phyloP scores from a whole-genome alignment of 805 yeast genomes.

The Cyberlindnera saturnus region DNA sequence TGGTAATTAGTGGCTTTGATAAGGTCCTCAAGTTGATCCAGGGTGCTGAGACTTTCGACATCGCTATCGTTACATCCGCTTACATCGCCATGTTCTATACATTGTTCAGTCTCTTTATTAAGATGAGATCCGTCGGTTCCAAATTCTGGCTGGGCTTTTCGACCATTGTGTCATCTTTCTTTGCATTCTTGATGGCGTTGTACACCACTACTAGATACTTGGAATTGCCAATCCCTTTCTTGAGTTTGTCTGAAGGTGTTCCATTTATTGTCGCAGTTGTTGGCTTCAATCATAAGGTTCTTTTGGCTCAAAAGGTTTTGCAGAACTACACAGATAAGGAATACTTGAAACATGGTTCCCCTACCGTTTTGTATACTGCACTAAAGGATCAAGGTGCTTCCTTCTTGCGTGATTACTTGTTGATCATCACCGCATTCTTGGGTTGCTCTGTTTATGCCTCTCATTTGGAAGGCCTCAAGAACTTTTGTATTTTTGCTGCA shows the following conservation, averaged over 20 bases:
- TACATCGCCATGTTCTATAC: constrained; percentile 87
- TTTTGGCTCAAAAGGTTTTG: constrained; percentile 57
- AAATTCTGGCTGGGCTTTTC: constrained; percentile 83
- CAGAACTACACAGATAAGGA: constrained; percentile 23
- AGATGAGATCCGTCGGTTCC: constrained; percentile 75
- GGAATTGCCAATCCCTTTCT: constrained; percentile 57
- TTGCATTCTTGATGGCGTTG: constrained; percentile 79
- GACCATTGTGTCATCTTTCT: constrained; percentile 69
- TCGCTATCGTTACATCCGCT: constrained; percentile 70
- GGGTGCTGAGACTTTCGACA: constrained; percentile 83
- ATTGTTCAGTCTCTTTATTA: constrained; percentile 63
- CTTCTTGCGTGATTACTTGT: constrained; percentile 62
- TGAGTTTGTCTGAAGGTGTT: constrained; percentile 80
- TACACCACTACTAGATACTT: constrained; percentile 52
- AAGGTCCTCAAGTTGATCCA: constrained; percentile 42
- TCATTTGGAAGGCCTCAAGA: constrained; percentile 66
- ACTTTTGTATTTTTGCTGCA: constrained; percentile 73
- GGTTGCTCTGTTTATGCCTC: constrained; percentile 60
- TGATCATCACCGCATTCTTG: constrained; percentile 65
- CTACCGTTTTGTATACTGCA: constrained; percentile 29
- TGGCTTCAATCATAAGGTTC: constrained; percentile 84
- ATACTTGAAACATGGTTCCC: constrained; percentile 27
- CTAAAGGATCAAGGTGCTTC: constrained; percentile 31
- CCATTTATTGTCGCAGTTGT: constrained; percentile 90
- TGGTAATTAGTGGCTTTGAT: constrained; percentile 33